Percentiles rank a stretch among this genome's conserved stretches.
Conservation (phyloP, 805 yeast genomes). For the Lipomyces yamanashiensis region DNA sequence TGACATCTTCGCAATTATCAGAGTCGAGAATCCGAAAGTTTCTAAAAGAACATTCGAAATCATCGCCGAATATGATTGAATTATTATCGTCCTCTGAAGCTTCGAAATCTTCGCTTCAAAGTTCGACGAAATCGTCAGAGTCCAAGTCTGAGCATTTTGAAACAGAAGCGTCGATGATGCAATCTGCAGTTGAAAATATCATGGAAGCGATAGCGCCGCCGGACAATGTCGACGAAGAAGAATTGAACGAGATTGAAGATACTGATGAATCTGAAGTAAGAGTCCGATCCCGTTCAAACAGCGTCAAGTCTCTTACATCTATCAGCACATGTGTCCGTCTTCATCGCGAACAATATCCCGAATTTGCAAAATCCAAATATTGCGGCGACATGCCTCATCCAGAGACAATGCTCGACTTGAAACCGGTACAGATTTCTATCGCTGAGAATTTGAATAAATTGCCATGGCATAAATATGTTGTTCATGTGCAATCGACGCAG, state of each 20-base stretch:
- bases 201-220: constrained; percentile 11
- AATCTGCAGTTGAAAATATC: constrained; percentile 33
- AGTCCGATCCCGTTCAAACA: neutral
- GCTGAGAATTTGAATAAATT: constrained; percentile 54
- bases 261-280: neutral
- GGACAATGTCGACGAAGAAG: neutral
- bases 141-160: constrained; percentile 2
- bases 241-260: neutral
- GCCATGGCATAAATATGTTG: constrained; percentile 78
- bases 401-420: constrained; percentile 4
- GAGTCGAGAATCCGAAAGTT: constrained; percentile 16
- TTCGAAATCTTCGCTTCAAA: neutral
- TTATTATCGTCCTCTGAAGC: neutral
- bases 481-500: constrained; percentile 64
- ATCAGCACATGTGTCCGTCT: neutral
- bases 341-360: constrained; percentile 10
- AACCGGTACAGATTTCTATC: constrained; percentile 15
- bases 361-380: constrained; percentile 9
- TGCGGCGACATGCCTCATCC: constrained; percentile 5
- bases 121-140: neutral
- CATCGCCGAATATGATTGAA: neutral
- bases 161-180: constrained; percentile 28
- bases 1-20: constrained; percentile 23
- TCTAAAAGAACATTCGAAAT: neutral
- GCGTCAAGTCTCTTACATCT: neutral